phyloP scores from a whole-genome alignment of 2,329 filamentous ascomycete genomes.

The Trichoderma atrobrunneum region DNA sequence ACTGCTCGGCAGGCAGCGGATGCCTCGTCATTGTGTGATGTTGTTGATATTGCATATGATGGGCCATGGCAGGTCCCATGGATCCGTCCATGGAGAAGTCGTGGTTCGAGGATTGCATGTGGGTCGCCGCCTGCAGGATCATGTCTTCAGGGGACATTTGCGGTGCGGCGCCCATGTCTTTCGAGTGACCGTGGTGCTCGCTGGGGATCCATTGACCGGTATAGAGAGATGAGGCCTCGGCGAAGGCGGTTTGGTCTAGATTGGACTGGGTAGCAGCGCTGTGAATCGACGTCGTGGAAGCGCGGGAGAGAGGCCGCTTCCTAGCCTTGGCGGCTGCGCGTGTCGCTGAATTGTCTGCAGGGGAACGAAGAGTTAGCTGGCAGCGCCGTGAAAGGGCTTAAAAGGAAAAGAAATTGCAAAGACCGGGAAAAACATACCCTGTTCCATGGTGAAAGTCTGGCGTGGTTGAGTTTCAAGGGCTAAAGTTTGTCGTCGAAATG shows the following conservation, averaged over 20 bases:
- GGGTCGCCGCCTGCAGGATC: constrained; percentile 56
- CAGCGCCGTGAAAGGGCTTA: background rate
- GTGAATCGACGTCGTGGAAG: constrained; percentile 56
- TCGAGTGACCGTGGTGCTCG: constrained; percentile 43
- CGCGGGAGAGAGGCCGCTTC: constrained; percentile 53
- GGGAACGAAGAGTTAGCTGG: background rate
- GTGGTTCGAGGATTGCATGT: constrained; percentile 52
- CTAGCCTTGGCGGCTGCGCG: constrained; percentile 40
- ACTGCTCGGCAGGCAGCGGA: constrained; percentile 54
- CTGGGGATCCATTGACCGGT: constrained; percentile 49
- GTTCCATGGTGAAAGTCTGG: constrained; percentile 34
- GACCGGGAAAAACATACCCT: constrained; percentile 31
- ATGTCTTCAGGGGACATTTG: constrained; percentile 58
- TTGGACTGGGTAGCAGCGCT: constrained; percentile 52
- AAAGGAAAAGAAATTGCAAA: background rate
- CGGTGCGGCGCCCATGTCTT: constrained; percentile 42
- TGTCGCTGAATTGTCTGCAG: constrained; percentile 30
- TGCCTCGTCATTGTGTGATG: constrained; percentile 45
- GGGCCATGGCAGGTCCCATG: constrained; percentile 42
- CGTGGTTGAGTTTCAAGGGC: constrained; percentile 31
- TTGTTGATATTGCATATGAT: constrained; percentile 44
- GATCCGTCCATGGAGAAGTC: constrained; percentile 50
- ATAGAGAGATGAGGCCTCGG: constrained; percentile 45
- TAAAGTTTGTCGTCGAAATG: constrained; percentile 25
- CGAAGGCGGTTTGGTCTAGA: constrained; percentile 47